Conservation (phyloP, 768 basidiomycete genomes). For the Leccinellum rugosiceps region DNA sequence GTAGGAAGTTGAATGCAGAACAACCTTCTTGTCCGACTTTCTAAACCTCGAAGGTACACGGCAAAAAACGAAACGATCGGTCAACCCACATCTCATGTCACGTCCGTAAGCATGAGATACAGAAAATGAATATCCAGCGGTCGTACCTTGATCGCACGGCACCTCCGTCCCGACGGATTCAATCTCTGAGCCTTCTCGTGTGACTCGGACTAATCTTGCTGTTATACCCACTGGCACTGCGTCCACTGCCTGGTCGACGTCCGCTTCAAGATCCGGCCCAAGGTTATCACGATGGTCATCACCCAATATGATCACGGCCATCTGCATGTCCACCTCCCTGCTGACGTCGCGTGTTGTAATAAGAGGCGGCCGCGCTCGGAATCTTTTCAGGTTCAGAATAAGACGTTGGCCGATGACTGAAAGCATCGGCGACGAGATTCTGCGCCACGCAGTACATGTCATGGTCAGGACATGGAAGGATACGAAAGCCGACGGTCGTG, state of each 20-base stretch:
- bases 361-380: background rate
- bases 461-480: background rate
- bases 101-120: no score
- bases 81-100: no score
- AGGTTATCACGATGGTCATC: background rate
- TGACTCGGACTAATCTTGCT: no score
- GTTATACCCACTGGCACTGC: background rate
- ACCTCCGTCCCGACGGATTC: background rate
- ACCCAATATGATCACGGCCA: conserved; percentile 4
- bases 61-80: no score
- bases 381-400: conserved; percentile 16
- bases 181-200: background rate
- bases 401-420: conserved; percentile 17
- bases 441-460: background rate
- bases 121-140: no score
- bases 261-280: background rate
- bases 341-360: conserved; percentile 8
- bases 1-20: no score
- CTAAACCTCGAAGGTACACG: no score
- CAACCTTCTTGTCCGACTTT: no score
- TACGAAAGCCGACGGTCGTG: background rate
- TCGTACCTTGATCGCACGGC: background rate
- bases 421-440: conserved; percentile 13
- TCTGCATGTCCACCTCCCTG: conserved; percentile 17
- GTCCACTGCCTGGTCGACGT: background rate